Percentiles rank a stretch among this genome's conserved stretches.
These are phyloP conservation scores for Malus domestica DNA, from an alignment of 306 rosid genomes.

Conservation along the genomic window ASM211411v1 NC_041803.1:30113001-30113500, in stretches of 20 bases:
- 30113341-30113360: too few species aligned
- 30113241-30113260: background rate
- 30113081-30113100: background rate
- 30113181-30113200: background rate
- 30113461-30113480: background rate
- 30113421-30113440: background rate
- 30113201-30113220: background rate
- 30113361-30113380: too few species aligned
- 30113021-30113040: too few species aligned
- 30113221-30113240: background rate
- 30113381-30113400: too few species aligned
- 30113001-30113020: too few species aligned
- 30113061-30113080: too few species aligned
- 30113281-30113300: background rate
- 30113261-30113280: background rate
- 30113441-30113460: background rate
- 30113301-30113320: too few species aligned
- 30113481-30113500: background rate
- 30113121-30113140: constrained; percentile 1
- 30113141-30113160: background rate
- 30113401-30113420: background rate
- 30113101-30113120: constrained; percentile 1
- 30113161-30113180: background rate
- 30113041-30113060: too few species aligned
- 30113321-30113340: background rate